Percentiles rank a stretch among this genome's conserved stretches.
phyloP scores from a whole-genome alignment of 2,329 filamentous ascomycete genomes.

The Alternaria dauci region DNA sequence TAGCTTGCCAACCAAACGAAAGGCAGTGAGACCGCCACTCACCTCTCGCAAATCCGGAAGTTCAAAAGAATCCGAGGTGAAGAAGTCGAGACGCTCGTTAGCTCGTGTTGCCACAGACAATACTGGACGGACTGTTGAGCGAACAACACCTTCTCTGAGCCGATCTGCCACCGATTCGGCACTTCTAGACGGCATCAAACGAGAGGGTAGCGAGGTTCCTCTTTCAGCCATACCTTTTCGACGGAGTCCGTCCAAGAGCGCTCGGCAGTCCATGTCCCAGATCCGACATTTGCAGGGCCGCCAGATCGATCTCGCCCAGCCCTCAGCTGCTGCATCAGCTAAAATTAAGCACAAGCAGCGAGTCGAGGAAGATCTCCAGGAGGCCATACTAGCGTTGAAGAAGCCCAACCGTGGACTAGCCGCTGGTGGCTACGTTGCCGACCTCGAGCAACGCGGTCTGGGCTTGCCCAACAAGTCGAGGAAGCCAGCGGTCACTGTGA shows the following conservation, averaged over 20 bases:
- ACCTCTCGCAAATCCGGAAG: slow-evolving; percentile 51
- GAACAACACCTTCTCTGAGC: slow-evolving; percentile 69
- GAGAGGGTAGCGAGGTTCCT: slow-evolving; percentile 70
- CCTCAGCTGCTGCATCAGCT: slow-evolving; percentile 61
- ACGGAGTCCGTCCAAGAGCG: slow-evolving; percentile 54
- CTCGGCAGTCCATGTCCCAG: slow-evolving; percentile 50
- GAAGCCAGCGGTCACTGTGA: slow-evolving; percentile 39
- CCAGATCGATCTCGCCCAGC: slow-evolving; percentile 64
- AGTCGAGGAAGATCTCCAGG: slow-evolving; percentile 73
- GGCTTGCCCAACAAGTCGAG: slow-evolving; percentile 35
- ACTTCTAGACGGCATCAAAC: slow-evolving; percentile 68
- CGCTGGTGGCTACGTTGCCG: slow-evolving; percentile 72
- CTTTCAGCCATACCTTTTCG: slow-evolving; percentile 60
- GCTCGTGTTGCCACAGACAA: slow-evolving; percentile 69
- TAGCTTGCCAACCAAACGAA: slow-evolving; percentile 64
- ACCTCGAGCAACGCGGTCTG: slow-evolving; percentile 65
- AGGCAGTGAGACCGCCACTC: slow-evolving; percentile 50
- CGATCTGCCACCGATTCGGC: slow-evolving; percentile 72
- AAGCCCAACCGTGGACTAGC: slow-evolving; percentile 78
- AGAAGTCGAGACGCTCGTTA: slow-evolving; percentile 61
- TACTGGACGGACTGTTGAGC: slow-evolving; percentile 59
- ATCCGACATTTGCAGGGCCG: slow-evolving; percentile 59
- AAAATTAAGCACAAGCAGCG: slow-evolving; percentile 72
- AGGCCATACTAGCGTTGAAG: slow-evolving; percentile 76
- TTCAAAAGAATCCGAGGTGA: slow-evolving; percentile 49